Percentiles rank a stretch among this genome's conserved stretches.
Conservation (phyloP, 257 asterid species). For the Mentha longifolia region DNA sequence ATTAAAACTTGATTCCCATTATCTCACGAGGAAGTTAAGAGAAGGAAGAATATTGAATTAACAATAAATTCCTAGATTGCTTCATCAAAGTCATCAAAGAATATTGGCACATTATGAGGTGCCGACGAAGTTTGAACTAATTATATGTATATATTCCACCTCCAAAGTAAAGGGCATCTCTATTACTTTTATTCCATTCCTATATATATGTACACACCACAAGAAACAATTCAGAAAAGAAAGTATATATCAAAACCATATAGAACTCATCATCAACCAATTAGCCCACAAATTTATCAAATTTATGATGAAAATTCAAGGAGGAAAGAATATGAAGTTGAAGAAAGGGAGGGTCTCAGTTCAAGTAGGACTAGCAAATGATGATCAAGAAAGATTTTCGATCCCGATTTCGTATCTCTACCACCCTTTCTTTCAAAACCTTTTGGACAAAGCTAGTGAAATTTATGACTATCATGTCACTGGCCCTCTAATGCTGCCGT, state of each 20-base stretch:
- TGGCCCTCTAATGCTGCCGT: conserved; percentile 14
- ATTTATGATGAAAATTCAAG: not conserved
- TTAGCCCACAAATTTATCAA: not conserved
- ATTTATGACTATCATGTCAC: conserved; percentile 28
- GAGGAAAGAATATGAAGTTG: conserved; percentile 28
- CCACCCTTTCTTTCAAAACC: conserved; percentile 37
- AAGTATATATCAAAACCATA: not conserved
- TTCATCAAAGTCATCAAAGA: too few relatives aligned
- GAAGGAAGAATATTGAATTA: not conserved
- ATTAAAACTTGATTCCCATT: not conserved
- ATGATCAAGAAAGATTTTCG: conserved; percentile 24
- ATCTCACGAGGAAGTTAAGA: not conserved
- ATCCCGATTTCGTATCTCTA: conserved; percentile 43
- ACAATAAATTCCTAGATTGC: not conserved
- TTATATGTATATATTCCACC: not conserved
- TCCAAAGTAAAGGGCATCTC: not conserved
- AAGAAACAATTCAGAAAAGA: not conserved
- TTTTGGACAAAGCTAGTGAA: conserved; percentile 41
- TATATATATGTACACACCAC: not conserved
- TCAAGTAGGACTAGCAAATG: conserved; percentile 34
- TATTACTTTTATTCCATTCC: not conserved
- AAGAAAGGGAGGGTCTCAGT: conserved; percentile 42
- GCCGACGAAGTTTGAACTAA: too few relatives aligned
- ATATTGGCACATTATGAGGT: too few relatives aligned
- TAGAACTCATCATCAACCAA: not conserved